Evolutionary conservation across 1,139 yeast species (phyloP).

Genomic region (Sugiyamaella paludigena): DNA sequence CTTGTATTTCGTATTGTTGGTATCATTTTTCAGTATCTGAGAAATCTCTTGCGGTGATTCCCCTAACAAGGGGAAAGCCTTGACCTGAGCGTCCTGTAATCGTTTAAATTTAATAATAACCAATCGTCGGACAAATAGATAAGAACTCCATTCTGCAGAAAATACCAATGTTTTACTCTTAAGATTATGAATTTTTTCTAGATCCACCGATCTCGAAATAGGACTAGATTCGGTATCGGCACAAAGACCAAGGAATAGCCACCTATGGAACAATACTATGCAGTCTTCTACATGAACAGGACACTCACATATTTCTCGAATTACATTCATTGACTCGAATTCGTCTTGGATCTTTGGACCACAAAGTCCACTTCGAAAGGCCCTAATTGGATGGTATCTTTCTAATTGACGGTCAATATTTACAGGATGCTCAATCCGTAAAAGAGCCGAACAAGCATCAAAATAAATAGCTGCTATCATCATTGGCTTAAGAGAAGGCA

Average conservation of each 20-base stretch:
- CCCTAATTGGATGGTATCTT: constrained; percentile 12
- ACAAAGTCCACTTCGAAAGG: constrained; percentile 13
- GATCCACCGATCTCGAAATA: background rate
- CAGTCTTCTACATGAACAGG: constrained; percentile 10
- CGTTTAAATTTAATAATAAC: constrained; percentile 3
- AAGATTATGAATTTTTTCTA: background rate
- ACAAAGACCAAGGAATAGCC: constrained; percentile 19
- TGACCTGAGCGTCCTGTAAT: background rate
- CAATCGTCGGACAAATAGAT: constrained; percentile 5
- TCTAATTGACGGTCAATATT: constrained; percentile 12
- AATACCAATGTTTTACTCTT: constrained; percentile 13
- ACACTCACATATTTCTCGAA: constrained; percentile 12
- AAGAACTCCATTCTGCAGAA: constrained; percentile 19
- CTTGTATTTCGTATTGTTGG: background rate
- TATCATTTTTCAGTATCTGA: background rate
- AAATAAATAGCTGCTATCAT: constrained; percentile 11
- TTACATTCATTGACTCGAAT: constrained; percentile 6
- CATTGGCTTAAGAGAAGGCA: background rate
- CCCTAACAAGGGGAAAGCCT: background rate
- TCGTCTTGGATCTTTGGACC: constrained; percentile 1
- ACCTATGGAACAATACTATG: constrained; percentile 11
- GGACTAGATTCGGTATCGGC: constrained; percentile 13
- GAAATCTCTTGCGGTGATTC: background rate
- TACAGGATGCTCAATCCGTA: constrained; percentile 9
- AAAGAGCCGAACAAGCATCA: constrained; percentile 17